Base-by-base conservation (phyloP, 129 eudicot species). In the Tagetes patula region DNA sequence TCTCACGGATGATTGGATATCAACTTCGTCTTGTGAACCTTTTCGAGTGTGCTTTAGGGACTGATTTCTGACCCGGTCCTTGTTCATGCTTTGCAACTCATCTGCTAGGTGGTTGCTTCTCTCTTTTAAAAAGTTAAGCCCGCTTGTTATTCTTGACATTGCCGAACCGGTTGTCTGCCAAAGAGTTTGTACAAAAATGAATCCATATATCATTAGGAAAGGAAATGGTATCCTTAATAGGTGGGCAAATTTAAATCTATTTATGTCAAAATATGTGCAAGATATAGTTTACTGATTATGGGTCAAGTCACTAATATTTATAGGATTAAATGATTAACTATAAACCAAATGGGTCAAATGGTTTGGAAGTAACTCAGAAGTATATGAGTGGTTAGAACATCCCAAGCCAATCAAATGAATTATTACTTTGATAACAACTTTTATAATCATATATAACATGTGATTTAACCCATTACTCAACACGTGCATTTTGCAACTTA, bases 71-170 rank as follows among this genome's bases (percentile, higher is more conserved):
- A 61, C 74, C 12, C 73, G 67, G 32, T 82, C 87, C 79, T 84
- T 92, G 48, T 89, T 91, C 70, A 84, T 67, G 46, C 61, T 76
- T 37, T 87, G 94, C 55, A 83, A 73, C 81, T 90, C 99, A 46
- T 67, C 84, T 61, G 92, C 86, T 58, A 87, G 69, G 74, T 87
- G 90, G 65, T 79, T 75, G 38, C 98, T 85, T 45, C 78, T 78
- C 74, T 90, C 96, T 77, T 95, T 95, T 67, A 95, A 85, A 82
- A 90, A 90, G 87, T 81, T 84, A 72, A 95, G 88, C 50, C 97
- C 82, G 76, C 69, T 86, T 67, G 97, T 88, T 39, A 95, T 85
- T 86, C 90, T 95, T 75, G 97, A 82, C 70, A 95, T 81, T 32
- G 96, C 82, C 52, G 87, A 79, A 71, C 74, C 77, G 2, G 69